Base-by-base conservation (phyloP, 2,329 filamentous ascomycete species). In the Penicillium occitanis region DNA sequence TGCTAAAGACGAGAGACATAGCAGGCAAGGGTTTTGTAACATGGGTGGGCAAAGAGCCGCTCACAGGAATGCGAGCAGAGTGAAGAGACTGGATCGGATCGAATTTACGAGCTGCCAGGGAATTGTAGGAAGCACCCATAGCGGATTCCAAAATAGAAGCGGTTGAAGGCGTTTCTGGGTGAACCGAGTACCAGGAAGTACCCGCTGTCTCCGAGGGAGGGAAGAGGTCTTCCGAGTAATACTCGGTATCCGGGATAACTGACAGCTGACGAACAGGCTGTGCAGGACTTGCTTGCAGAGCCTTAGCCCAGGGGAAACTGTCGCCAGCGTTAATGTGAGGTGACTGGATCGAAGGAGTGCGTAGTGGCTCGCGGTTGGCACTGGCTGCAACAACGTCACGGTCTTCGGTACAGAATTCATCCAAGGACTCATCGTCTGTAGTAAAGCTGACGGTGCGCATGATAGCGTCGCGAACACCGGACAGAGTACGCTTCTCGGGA, bases 271-370 rank as follows among this genome's bases (percentile, higher is more conserved):
- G 91, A 67, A 88, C 82, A n/a, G 84, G 79, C 74, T 90, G 87
- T 37, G 87, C 86, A 25, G 91, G 88, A 66, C 85, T 92, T 69
- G 88, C 88, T 69, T 96, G 91, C 64, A 98, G 82, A 70, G 92
- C 93, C 81, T 95, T 94, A 72, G 92, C 90, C 95, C 95, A 99
- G 1, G 94, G 93, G 85, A 98, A 98, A 5, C 92, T 90, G 66
- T 92, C 91, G 67, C 82, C 82, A 67, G 86, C 86, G 73, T 93
- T 91, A 72, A 95, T 78, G 71, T 90, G 87, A 25, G 95, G 92
- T 73, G 90, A 97, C 79, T 94, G 92, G 76, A 99, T 89, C 4
- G 95, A 98, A 17, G 95, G 95, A 2, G 95, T 99, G 67, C 95
- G 92, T 42, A 99, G 88, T 65, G 95, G 95, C 81, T 98, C 93